A percentile compares a stretch with the other conserved stretches of the same genome.
Conservation (phyloP, 179 eudicot genomes). For the Amaranthus tricolor region DNA sequence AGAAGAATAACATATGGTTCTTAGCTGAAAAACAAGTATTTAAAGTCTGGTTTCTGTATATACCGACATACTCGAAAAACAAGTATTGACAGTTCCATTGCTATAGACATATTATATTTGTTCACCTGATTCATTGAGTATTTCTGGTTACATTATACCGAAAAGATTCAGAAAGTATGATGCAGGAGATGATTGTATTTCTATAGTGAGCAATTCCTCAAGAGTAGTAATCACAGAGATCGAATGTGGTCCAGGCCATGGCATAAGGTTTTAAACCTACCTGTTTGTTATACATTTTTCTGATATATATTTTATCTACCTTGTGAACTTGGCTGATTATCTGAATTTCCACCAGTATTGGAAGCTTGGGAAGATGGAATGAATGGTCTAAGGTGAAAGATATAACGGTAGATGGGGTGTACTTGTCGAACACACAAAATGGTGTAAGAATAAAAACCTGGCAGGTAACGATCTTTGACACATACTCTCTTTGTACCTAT, state of each 20-base stretch:
- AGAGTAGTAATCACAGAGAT: conserved; percentile 43
- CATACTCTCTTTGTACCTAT: not conserved
- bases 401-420: conserved; percentile 56
- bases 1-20: not conserved
- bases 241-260: conserved; percentile 90
- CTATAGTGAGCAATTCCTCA: conserved; percentile 85
- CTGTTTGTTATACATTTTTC: not conserved
- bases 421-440: conserved; percentile 63
- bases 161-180: not conserved
- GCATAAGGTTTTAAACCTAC: conserved; percentile 62
- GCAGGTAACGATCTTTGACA: conserved; percentile 57
- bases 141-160: not conserved
- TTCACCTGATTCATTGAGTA: not conserved
- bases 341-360: conserved; percentile 43
- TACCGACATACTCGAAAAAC: not conserved
- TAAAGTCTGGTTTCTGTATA: not conserved
- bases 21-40: not conserved
- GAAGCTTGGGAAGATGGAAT: conserved; percentile 75
- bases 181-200: conserved; percentile 92
- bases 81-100: not conserved
- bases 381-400: conserved; percentile 57
- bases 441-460: conserved; percentile 93
- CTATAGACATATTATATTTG: not conserved
- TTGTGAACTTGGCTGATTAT: conserved; percentile 12
- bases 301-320: not conserved